phyloP scores from a whole-genome alignment of 495 filamentous ascomycete genomes.

The Annulohypoxylon nitens region DNA sequence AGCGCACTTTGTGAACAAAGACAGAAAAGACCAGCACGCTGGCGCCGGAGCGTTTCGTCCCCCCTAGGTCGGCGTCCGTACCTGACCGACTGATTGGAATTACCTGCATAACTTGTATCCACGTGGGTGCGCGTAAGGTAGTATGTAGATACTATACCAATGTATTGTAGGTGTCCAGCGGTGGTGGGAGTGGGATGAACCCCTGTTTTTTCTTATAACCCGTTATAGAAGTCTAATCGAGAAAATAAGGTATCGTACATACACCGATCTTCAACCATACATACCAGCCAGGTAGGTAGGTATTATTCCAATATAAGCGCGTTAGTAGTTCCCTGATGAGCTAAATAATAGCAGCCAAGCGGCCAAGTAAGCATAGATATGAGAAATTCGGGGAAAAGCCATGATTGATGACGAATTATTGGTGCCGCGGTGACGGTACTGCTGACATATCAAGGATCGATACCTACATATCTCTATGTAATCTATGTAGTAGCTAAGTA shows the following conservation, averaged over 20 bases:
- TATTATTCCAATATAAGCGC: neutral
- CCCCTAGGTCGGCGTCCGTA: constrained; percentile 30
- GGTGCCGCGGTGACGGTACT: constrained; percentile 11
- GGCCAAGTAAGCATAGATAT: neutral
- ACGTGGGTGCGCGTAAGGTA: constrained; percentile 26
- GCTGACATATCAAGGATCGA: constrained; percentile 4
- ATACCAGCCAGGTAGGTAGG: too few species aligned
- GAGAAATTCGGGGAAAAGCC: neutral
- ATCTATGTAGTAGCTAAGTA: too few species aligned
- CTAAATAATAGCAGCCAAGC: neutral
- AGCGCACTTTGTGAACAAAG: neutral
- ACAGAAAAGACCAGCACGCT: neutral
- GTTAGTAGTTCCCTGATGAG: neutral
- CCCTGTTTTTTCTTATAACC: constrained; percentile 4
- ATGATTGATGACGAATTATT: constrained; percentile 14
- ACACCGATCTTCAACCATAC: neutral
- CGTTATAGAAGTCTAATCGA: neutral
- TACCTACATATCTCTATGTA: neutral
- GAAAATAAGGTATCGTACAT: neutral
- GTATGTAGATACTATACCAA: neutral
- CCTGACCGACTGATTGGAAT: constrained; percentile 35
- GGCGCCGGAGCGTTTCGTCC: constrained; percentile 40
- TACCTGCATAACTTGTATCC: constrained; percentile 32
- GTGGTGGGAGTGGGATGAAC: neutral
- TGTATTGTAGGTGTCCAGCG: neutral